Conservation (phyloP, 106 monocot genomes). For the Vanilla planifolia region DNA sequence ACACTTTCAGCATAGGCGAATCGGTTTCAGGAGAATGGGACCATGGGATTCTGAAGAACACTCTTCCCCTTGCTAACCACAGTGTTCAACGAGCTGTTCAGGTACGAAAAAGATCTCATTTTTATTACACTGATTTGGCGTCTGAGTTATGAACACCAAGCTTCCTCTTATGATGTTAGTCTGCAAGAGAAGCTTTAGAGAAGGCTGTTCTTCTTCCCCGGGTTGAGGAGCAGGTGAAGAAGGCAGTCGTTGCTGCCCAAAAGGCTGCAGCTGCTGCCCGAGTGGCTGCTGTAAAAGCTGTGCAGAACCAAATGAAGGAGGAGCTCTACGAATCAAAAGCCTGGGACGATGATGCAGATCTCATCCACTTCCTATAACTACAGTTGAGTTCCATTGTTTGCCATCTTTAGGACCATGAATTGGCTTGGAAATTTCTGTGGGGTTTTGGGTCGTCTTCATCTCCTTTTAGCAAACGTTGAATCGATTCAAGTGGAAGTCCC, state of each 20-base stretch:
- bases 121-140: not conserved
- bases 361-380: too few relatives aligned
- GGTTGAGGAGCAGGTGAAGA: conserved; percentile 35
- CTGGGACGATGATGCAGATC: not conserved
- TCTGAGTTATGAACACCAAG: not conserved
- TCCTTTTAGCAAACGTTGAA: too few relatives aligned
- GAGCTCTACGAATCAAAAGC: conserved; percentile 11
- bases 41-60: conserved; percentile 20
- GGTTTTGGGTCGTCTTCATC: too few relatives aligned
- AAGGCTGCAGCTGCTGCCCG: conserved; percentile 41
- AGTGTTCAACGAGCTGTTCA: conserved; percentile 13
- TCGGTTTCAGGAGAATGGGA: conserved; percentile 32
- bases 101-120: conserved; percentile 10
- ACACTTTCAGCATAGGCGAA: conserved; percentile 36
- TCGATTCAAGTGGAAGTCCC: too few relatives aligned
- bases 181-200: conserved; percentile 31
- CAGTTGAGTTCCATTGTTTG: too few relatives aligned
- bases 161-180: conserved; percentile 1
- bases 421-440: too few relatives aligned
- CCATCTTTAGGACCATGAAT: too few relatives aligned
- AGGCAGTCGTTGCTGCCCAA: conserved; percentile 30
- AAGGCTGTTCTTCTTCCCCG: conserved; percentile 17
- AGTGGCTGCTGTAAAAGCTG: conserved; percentile 44
- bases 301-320: conserved; percentile 26
- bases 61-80: conserved; percentile 6